These are phyloP conservation scores for Metarhizium album DNA, from an alignment of 2,329 filamentous ascomycete species.

Conservation along the genomic window DNA sequence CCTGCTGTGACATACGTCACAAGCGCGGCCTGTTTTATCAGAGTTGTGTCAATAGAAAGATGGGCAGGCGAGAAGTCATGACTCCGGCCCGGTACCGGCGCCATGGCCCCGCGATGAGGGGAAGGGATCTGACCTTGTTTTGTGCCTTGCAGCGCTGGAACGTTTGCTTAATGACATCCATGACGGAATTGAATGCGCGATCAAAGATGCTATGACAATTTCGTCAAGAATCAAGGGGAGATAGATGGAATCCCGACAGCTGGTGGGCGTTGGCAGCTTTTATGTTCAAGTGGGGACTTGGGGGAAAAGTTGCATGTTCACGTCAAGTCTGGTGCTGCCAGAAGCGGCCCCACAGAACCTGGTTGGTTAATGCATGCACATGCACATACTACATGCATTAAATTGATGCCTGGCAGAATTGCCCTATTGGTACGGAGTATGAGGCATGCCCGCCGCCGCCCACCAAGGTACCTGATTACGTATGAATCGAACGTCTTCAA, in stretches of 20 bases:
- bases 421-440: too few relatives aligned
- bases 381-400: too few relatives aligned
- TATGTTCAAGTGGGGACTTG: slow-evolving; percentile 1
- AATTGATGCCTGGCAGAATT: too few relatives aligned
- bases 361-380: too few relatives aligned
- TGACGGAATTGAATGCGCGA: slow-evolving; percentile 14
- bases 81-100: background rate
- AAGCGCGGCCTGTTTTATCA: slow-evolving; percentile 55
- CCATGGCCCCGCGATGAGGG: background rate
- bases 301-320: background rate
- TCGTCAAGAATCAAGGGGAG: background rate
- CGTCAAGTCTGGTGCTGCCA: background rate
- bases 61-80: background rate
- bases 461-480: too few relatives aligned
- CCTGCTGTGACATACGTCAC: slow-evolving; percentile 96
- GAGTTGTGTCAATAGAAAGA: background rate
- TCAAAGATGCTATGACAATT: slow-evolving; percentile 10
- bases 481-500: too few relatives aligned
- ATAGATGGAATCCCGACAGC: background rate
- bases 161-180: slow-evolving; percentile 49
- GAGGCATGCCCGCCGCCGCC: too few relatives aligned
- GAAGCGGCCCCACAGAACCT: too few relatives aligned
- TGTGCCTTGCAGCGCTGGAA: slow-evolving; percentile 50
- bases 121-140: slow-evolving; percentile 36
- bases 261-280: background rate